phyloP scores from a whole-genome alignment of 306 rosid species.

The Gastrolobium villosum region DNA sequence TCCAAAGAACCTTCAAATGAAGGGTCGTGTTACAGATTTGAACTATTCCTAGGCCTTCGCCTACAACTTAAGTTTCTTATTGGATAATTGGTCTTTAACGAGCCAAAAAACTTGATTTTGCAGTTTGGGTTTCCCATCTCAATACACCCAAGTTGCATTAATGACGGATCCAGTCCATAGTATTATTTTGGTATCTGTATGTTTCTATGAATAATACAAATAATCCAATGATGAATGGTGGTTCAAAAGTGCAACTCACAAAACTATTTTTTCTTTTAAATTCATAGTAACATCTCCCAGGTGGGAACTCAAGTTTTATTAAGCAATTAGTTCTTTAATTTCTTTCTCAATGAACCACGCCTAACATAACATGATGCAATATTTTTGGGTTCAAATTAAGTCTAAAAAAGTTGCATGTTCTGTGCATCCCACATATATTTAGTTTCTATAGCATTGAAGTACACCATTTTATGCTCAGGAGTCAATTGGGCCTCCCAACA shows the following conservation, averaged over 20 bases:
- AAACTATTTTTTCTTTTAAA: constrained; percentile 3
- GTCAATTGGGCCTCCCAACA: constrained; percentile 42
- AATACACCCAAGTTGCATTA: neutral
- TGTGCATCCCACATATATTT: neutral
- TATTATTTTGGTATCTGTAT: constrained; percentile 11
- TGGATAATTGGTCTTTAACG: neutral
- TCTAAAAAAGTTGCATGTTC: constrained; percentile 24
- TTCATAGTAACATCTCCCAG: neutral
- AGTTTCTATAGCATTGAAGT: constrained; percentile 23
- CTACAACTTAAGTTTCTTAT: neutral
- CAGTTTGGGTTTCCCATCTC: neutral
- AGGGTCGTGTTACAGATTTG: neutral
- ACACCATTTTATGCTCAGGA: constrained; percentile 50
- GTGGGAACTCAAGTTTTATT: neutral
- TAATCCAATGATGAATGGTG: constrained; percentile 39
- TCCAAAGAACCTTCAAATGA: neutral
- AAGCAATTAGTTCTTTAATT: neutral
- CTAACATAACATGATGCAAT: constrained; percentile 8
- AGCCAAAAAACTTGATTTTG: constrained; percentile 15
- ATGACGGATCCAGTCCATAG: neutral
- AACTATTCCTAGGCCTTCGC: neutral
- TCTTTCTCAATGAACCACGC: constrained; percentile 11
- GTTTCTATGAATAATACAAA: constrained; percentile 10
- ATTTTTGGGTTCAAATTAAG: constrained; percentile 7
- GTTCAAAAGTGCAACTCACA: neutral